phyloP scores from a whole-genome alignment of 2,329 filamentous ascomycete genomes.

The Fusarium redolens region DNA sequence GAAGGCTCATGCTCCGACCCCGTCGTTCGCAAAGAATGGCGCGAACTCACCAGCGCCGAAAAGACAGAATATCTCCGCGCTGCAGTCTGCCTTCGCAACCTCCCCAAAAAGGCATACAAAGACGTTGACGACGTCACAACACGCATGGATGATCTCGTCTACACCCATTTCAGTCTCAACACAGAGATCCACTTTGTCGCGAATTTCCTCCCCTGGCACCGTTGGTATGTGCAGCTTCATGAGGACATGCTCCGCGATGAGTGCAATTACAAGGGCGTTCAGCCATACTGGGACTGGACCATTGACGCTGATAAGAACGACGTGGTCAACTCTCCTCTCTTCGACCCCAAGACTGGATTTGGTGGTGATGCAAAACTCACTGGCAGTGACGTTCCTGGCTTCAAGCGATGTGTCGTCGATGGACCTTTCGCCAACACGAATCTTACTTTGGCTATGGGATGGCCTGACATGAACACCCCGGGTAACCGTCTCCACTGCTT shows the following conservation, averaged over 20 bases:
- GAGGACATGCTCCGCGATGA: constrained; percentile 17
- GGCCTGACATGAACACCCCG: background rate
- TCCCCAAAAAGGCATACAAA: background rate
- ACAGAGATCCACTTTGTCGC: constrained; percentile 16
- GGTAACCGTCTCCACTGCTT: constrained; percentile 9
- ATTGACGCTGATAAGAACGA: constrained; percentile 16
- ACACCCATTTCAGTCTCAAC: constrained; percentile 15
- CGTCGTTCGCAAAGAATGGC: constrained; percentile 22
- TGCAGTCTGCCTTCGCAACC: constrained; percentile 17
- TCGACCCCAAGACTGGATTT: constrained; percentile 14
- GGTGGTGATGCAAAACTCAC: constrained; percentile 3
- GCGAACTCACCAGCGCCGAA: constrained; percentile 12
- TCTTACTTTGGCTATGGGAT: constrained; percentile 17
- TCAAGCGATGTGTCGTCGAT: constrained; percentile 9
- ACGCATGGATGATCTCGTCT: constrained; percentile 10
- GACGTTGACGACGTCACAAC: background rate
- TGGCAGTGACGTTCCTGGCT: constrained; percentile 4
- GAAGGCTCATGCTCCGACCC: background rate
- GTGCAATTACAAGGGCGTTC: constrained; percentile 11
- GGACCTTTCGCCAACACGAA: constrained; percentile 24
- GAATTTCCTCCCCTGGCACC: constrained; percentile 18
- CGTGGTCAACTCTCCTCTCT: constrained; percentile 2
- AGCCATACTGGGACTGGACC: constrained; percentile 25
- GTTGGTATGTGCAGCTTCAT: constrained; percentile 17
- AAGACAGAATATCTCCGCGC: constrained; percentile 17